Percentiles rank a stretch among this genome's conserved stretches.
Evolutionary conservation across 2,329 filamentous ascomycete species (phyloP).

Genomic region (Fusarium abutilonis): DNA sequence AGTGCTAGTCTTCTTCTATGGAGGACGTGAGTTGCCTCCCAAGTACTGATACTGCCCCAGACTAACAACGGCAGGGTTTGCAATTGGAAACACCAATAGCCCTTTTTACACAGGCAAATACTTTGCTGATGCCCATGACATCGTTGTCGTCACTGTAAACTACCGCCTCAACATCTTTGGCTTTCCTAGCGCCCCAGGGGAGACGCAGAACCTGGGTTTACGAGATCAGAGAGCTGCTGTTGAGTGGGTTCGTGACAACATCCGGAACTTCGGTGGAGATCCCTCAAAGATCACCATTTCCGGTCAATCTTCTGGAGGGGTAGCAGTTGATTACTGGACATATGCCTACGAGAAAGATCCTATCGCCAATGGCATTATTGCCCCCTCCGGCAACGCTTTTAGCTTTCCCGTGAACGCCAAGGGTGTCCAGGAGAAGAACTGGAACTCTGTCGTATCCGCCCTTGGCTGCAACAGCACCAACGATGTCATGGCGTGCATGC

Average conservation of each 20-base stretch:
- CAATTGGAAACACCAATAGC: conserved; percentile 51
- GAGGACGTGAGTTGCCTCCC: conserved; percentile 29
- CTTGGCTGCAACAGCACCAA: conserved; percentile 51
- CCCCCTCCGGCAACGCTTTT: conserved; percentile 57
- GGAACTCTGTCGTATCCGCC: conserved; percentile 53
- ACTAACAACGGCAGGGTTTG: conserved; percentile 45
- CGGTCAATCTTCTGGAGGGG: conserved; percentile 49
- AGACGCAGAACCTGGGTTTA: conserved; percentile 43
- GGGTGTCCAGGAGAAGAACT: conserved; percentile 51
- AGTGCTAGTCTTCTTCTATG: conserved; percentile 39
- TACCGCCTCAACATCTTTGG: conserved; percentile 57
- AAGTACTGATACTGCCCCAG: accelerated
- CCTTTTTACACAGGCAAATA: conserved; percentile 55
- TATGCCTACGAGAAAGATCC: conserved; percentile 61
- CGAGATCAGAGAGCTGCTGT: conserved; percentile 47
- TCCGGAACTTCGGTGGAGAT: conserved; percentile 46
- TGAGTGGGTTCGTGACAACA: conserved; percentile 49
- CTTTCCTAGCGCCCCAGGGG: conserved; percentile 50
- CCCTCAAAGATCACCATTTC: conserved; percentile 48
- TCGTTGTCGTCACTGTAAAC: conserved; percentile 59
- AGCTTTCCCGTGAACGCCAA: conserved; percentile 56
- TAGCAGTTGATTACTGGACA: conserved; percentile 58
- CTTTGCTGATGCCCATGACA: conserved; percentile 55
- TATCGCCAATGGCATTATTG: conserved; percentile 59
- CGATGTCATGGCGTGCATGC: conserved; percentile 52